These are phyloP conservation scores for Apiospora aurea DNA, from an alignment of 2,329 filamentous ascomycete species.

Conservation along the genomic window DNA sequence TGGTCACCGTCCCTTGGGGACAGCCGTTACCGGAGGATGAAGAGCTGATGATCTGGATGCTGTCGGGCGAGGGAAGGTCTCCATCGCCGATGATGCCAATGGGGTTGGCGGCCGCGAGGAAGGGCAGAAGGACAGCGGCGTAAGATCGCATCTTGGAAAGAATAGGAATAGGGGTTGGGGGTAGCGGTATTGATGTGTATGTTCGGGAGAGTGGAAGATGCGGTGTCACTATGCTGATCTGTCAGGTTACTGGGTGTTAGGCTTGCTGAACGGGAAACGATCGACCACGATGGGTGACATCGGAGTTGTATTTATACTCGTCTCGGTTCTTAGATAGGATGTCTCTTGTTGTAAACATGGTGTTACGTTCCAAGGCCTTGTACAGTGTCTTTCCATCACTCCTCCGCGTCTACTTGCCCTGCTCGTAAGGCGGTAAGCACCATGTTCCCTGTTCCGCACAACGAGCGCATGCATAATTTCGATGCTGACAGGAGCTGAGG, in stretches of 20 bases:
- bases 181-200: neutral
- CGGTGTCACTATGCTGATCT: conserved; percentile 7
- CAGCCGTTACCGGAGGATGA: conserved; percentile 54
- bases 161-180: neutral
- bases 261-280: conserved; percentile 35
- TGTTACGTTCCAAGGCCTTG: neutral
- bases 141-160: conserved; percentile 46
- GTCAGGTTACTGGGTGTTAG: neutral
- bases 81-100: conserved; percentile 40
- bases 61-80: conserved; percentile 47
- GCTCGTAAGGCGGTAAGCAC: neutral
- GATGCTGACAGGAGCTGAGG: neutral
- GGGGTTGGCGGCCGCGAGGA: conserved; percentile 47
- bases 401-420: neutral
- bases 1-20: conserved; percentile 51
- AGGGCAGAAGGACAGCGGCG: conserved; percentile 44
- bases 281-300: conserved; percentile 34
- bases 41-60: conserved; percentile 50
- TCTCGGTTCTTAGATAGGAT: neutral
- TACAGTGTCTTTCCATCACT: neutral
- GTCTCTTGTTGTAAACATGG: neutral
- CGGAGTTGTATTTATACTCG: conserved; percentile 36
- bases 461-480: neutral
- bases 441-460: neutral
- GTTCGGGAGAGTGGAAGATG: neutral